Evolutionary conservation across 2,329 filamentous ascomycete species (phyloP), one percentile per base, ranked within the genome.

Genomic region (Botrytis squamosa): DNA sequence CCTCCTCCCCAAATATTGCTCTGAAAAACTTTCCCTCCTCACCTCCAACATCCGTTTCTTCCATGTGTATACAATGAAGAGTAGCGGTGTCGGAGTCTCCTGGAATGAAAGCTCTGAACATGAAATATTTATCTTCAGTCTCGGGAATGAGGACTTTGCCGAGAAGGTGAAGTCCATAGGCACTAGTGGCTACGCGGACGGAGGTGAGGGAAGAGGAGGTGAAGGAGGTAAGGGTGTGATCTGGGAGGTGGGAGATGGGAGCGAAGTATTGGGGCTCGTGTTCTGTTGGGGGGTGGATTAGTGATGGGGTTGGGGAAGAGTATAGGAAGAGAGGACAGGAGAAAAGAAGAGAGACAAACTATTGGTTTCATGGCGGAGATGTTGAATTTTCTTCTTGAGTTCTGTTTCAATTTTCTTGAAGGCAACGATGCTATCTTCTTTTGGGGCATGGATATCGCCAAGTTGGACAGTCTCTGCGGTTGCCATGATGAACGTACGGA

Each of bases 211-310:
- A 83, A 62, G 83, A 79, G 29, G 80, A 77, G 14, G 77, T 77
- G 75, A 81, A 81, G 57, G 72, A 78, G 57, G 79, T 80, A 46
- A 81, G 76, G 72, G 80, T 75, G 8, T 78, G 68, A 57, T 81
- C 75, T 25, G 78, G 76, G 46, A 81, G 71, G 44, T 79, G 70
- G 10, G 74, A 55, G 46, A 85, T 85, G 3, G 85, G 84, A n/a
- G 84, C 84, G 82, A 89, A 89, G 80, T 87, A 88, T 75, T 86
- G 84, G 14, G 84, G 84, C 76, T 88, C 87, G 76, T 89, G 87
- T 77, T 88, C 86, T 86, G 62, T 5, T 5, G 36, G 71, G 16
- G 20, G 18, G 22, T 9, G 18, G 46, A 38, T 63, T 63, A 73
- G 59, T 36, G 16, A 14, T 38, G 22, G 4, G 10, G 25, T 29